Percentiles rank a stretch among this genome's conserved stretches.
Conservation (phyloP, 805 yeast species). For the Candida succiphila region DNA sequence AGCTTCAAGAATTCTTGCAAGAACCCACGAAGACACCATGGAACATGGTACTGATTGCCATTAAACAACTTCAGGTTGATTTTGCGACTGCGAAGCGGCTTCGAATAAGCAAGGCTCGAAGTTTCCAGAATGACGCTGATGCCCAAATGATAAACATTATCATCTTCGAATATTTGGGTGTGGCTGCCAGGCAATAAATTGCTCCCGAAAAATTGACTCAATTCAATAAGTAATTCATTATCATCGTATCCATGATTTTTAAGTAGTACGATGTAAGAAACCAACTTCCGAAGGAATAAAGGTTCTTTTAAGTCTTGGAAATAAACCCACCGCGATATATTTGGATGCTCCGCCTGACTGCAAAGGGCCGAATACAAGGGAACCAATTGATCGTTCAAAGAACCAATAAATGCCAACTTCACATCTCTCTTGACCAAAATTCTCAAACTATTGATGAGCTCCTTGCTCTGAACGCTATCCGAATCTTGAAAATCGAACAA, state of each 20-base stretch:
- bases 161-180: conserved; percentile 58
- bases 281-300: conserved; percentile 27
- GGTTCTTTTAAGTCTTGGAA: conserved; percentile 41
- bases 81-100: conserved; percentile 23
- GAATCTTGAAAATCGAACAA: conserved; percentile 80
- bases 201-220: conserved; percentile 70
- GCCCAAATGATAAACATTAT: conserved; percentile 72
- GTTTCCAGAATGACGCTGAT: conserved; percentile 69
- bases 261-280: conserved; percentile 10
- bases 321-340: conserved; percentile 75
- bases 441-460: conserved; percentile 55
- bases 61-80: conserved; percentile 39
- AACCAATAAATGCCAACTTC: conserved; percentile 73
- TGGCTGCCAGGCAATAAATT: conserved; percentile 72
- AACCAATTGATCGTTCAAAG: conserved; percentile 82
- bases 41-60: conserved; percentile 75
- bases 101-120: conserved; percentile 37
- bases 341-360: conserved; percentile 74
- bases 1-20: conserved; percentile 46
- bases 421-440: conserved; percentile 63
- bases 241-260: conserved; percentile 19
- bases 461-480: conserved; percentile 58
- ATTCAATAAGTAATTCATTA: conserved; percentile 35
- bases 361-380: conserved; percentile 88
- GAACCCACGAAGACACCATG: conserved; percentile 89